phyloP scores from a whole-genome alignment of 2,329 filamentous ascomycete genomes.

The Cladosporium sp. region DNA sequence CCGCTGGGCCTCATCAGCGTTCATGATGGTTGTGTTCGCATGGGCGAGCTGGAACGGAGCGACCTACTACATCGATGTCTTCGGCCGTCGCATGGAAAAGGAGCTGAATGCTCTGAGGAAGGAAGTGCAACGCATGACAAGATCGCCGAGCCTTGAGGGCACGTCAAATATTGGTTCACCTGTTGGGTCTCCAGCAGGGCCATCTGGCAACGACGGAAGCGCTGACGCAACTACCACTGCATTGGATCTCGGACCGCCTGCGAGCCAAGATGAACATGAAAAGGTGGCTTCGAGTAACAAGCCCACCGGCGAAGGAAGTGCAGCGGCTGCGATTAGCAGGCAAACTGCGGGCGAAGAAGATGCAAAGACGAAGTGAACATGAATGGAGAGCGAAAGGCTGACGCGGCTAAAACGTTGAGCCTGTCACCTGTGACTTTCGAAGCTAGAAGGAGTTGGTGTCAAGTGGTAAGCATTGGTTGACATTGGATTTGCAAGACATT shows the following conservation, averaged over 20 bases:
- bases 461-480: neutral
- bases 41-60: slow-evolving; percentile 98
- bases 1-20: slow-evolving; percentile 73
- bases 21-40: slow-evolving; percentile 79
- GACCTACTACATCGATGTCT: slow-evolving; percentile 97
- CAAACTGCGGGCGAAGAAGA: neutral
- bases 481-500: neutral
- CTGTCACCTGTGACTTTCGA: neutral
- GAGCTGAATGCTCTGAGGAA: slow-evolving; percentile 86
- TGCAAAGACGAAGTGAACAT: slow-evolving; percentile 11
- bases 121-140: slow-evolving; percentile 62
- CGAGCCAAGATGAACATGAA: neutral
- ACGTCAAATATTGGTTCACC: slow-evolving; percentile 30
- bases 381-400: neutral
- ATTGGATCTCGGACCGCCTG: slow-evolving; percentile 36
- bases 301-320: neutral
- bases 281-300: neutral
- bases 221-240: slow-evolving; percentile 27
- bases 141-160: slow-evolving; percentile 35
- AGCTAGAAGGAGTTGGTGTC: neutral
- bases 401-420: neutral
- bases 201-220: slow-evolving; percentile 24
- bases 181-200: slow-evolving; percentile 32
- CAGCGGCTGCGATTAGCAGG: neutral
- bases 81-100: slow-evolving; percentile 94